Percentiles rank a stretch among this genome's conserved stretches.
phyloP scores from a whole-genome alignment of 306 rosid genomes.

The Fragaria vesca region DNA sequence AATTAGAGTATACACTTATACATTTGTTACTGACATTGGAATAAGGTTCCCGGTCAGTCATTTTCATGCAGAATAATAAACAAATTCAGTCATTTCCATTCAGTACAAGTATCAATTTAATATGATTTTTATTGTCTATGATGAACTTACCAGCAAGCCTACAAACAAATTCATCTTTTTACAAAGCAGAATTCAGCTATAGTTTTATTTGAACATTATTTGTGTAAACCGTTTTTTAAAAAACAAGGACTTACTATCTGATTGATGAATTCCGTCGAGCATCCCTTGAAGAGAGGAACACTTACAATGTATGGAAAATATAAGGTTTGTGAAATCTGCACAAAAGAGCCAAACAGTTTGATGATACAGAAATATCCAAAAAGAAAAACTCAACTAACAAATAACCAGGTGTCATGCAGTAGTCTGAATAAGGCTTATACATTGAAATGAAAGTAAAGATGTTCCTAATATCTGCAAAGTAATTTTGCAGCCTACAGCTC shows the following conservation, averaged over 20 bases:
- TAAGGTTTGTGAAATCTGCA: constrained; percentile 82
- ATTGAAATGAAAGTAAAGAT: neutral
- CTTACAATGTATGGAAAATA: constrained; percentile 59
- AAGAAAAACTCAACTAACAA: neutral
- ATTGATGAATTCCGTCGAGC: constrained; percentile 87
- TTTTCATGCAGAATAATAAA: constrained; percentile 1
- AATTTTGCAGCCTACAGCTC: neutral
- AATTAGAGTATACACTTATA: neutral
- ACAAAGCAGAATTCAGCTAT: neutral
- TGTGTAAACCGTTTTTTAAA: neutral
- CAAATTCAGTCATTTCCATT: neutral
- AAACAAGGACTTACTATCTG: constrained; percentile 66
- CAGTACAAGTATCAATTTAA: neutral
- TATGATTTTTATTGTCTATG: neutral
- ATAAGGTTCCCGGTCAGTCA: neutral
- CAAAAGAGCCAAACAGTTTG: constrained; percentile 12
- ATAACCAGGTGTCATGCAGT: neutral
- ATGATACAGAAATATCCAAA: neutral
- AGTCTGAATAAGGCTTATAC: neutral
- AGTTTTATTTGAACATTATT: neutral
- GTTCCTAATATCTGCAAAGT: neutral
- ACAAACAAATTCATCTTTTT: neutral
- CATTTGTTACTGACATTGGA: neutral
- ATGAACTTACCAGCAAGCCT: neutral
- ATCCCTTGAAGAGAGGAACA: constrained; percentile 68